Evolutionary conservation across 257 asterid genomes (phyloP), one percentile per base, ranked within the genome.

Genomic region (Rubia yunnanensis): DNA sequence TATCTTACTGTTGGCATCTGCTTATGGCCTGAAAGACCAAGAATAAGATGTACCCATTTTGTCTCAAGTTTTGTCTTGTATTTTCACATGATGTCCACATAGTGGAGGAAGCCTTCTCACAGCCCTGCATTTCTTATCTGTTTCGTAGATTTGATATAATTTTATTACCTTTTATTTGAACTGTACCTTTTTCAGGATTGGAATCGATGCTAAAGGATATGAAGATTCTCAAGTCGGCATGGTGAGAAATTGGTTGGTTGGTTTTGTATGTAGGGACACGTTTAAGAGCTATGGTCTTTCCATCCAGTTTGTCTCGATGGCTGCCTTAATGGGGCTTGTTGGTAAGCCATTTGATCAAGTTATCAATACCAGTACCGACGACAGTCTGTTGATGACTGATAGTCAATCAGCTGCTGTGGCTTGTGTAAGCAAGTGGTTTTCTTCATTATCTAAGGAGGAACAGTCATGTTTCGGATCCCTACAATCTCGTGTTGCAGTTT

Each of bases 341-440:
- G 76, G 83, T 15, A 67, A 64, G 70, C 70, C 79, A 32, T 74
- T 85, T 24, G 85, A 80, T 69, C 92, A 90, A 50, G 66, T 85
- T 24, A 36, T 73, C 3, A 74, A 72, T 52, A 79, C 72, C 49
- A 58, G 66, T 69, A 3, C 20, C 6, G 49, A 52, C 50, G 80
- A 64, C 30, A 54, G 71, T 63, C 66, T 69, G 10, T 54, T 65
- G 64, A 50, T 68, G 64, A 49, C 65, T 56, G 54, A 32, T 39
- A 71, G 74, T 76, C 82, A 73, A 39, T 77, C 78, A 27, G 30
- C 71, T 53, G 80, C 86, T 61, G 71, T 60, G 39, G 72, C 67
- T 20, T 75, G 79, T 68, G 52, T 86, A 69, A 74, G 77, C 79
- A 78, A 73, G 65, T 92, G 99, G 99, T 87, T 85, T 66, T 78